A percentile compares a stretch with the other conserved stretches of the same genome.
phyloP scores from a whole-genome alignment of 306 rosid species.

The Prunus armeniaca region DNA sequence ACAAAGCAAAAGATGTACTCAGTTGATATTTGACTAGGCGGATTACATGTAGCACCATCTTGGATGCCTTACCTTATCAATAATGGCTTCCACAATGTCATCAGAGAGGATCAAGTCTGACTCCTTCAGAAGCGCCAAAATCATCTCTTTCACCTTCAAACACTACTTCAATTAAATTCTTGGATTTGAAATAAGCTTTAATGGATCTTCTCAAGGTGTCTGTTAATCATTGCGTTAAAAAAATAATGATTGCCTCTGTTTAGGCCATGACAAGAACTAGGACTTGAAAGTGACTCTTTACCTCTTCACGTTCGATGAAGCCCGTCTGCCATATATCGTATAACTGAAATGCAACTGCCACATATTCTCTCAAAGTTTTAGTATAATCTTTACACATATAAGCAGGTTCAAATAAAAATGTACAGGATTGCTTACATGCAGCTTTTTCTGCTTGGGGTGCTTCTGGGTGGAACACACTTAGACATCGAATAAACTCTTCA shows the following conservation, averaged over 20 bases:
- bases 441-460: constrained; percentile 47
- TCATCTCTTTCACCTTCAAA: constrained; percentile 53
- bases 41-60: neutral
- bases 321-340: constrained; percentile 49
- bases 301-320: constrained; percentile 54
- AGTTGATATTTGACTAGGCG: neutral
- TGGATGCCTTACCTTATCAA: constrained; percentile 38
- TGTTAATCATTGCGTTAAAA: neutral
- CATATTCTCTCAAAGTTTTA: constrained; percentile 10
- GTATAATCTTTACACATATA: neutral
- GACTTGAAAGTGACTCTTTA: constrained; percentile 2
- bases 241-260: neutral
- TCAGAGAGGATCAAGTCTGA: constrained; percentile 48
- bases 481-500: constrained; percentile 50
- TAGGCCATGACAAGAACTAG: neutral
- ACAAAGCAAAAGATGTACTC: neutral
- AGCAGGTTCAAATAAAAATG: neutral
- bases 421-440: constrained; percentile 33
- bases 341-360: constrained; percentile 57
- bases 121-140: constrained; percentile 47
- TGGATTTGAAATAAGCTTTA: neutral
- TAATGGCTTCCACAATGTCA: constrained; percentile 44
- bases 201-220: neutral
- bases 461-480: constrained; percentile 58
- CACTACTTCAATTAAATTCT: neutral